These are phyloP conservation scores for Myriosclerotinia duriaeana DNA, from an alignment of 2,329 filamentous ascomycete genomes.

Conservation along the genomic window DNA sequence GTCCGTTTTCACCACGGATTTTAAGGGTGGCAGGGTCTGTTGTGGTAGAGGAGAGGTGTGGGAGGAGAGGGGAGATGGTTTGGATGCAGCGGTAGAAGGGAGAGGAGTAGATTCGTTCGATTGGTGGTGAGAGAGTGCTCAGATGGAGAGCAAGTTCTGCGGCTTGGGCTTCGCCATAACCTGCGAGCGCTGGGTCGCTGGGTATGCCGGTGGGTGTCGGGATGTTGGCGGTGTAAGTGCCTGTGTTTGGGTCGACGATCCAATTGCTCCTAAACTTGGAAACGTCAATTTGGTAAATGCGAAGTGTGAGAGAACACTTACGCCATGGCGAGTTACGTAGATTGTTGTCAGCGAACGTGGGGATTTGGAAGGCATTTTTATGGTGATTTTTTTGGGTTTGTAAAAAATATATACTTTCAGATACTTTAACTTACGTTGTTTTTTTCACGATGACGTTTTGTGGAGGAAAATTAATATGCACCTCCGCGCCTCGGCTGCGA, in stretches of 20 bases:
- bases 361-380: conserved; percentile 15
- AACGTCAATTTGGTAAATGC: conserved; percentile 27
- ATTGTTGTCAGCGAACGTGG: conserved; percentile 45
- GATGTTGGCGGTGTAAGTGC: conserved; percentile 71
- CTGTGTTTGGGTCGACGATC: conserved; percentile 78
- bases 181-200: conserved; percentile 82
- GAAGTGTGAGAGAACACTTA: conserved; percentile 47
- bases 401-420: conserved; percentile 42
- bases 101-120: conserved; percentile 77
- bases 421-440: conserved; percentile 2
- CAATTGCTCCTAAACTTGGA: conserved; percentile 84
- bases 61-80: conserved; percentile 71
- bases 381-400: neutral
- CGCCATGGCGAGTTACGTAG: conserved; percentile 73
- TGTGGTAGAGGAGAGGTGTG: conserved; percentile 42
- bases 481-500: conserved; percentile 18
- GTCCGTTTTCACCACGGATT: conserved; percentile 56
- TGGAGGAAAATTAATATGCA: conserved; percentile 13
- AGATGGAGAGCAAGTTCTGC: conserved; percentile 71
- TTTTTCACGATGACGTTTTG: conserved; percentile 22
- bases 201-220: conserved; percentile 83
- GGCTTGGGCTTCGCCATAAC: conserved; percentile 82
- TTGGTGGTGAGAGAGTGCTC: conserved; percentile 59
- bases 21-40: conserved; percentile 37
- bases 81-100: conserved; percentile 87